Base-by-base conservation (phyloP, 1,139 yeast species). In the Kurtzmaniella quercitrusa region DNA sequence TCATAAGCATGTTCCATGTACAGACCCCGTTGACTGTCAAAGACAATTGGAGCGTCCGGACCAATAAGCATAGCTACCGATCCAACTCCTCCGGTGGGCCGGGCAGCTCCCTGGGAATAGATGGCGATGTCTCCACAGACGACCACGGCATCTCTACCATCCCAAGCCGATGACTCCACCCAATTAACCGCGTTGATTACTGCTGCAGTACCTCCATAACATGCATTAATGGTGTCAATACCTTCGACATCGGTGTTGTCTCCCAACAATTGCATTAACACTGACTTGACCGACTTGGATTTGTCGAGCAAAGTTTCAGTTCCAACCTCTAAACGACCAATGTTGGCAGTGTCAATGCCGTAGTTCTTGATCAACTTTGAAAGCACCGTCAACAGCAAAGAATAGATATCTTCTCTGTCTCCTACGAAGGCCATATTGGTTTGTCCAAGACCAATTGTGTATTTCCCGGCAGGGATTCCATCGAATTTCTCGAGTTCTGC, bases 71-170 rank as follows among this genome's bases (percentile, higher is more conserved):
- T 60, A 42, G 99, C 99, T 48, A 93, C 95, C 44, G 95, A 80
- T 60, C 99, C 99, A 48, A 95, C 98, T 70, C 99, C 99, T 65
- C 99, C 99, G 47, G 98, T 93, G 59, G 99, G 98, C 75, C 99
- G 85, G 46, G 99, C 99, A 41, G 95, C 85, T 64, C 98, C 98
- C 71, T 91, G 81, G 57, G 93, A 90, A 70, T 94, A 94, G 57
- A 94, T 85, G 62, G 98, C 98, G 65, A 94, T 93, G 68, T 94
- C 99, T 66, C 97, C 98, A 61, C 94, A 84, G 37, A 91, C 96
- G 46, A 91, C 99, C 58, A 93, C 81, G 48, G 98, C 98, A 60
- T 93, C 91, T 68, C 98, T 82, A 52, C 99, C 99, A 62, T 94
- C 98, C 98, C 98, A 94, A 40, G 93, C 78, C 31, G 91, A 82